These are phyloP conservation scores for Diutina mesorugosa DNA, from an alignment of 1,139 yeast genomes.

Conservation along the genomic window DNA sequence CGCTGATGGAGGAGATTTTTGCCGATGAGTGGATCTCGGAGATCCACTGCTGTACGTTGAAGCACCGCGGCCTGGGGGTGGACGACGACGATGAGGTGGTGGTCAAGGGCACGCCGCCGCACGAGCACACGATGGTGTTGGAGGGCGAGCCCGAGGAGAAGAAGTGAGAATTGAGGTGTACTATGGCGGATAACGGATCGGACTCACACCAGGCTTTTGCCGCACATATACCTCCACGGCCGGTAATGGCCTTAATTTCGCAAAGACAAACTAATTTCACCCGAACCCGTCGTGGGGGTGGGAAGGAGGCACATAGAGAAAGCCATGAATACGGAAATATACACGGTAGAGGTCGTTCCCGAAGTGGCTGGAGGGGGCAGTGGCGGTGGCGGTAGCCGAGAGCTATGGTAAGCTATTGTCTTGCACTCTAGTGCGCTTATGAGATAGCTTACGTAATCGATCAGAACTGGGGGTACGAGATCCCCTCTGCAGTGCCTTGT, in stretches of 20 bases:
- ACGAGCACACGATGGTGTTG: constrained; percentile 27
- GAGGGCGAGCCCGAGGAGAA: constrained; percentile 8
- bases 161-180: neutral
- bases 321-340: neutral
- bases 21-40: constrained; percentile 59
- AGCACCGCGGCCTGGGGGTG: constrained; percentile 7
- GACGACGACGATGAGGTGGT: constrained; percentile 26
- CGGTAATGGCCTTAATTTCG: neutral
- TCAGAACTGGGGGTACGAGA: no score
- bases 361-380: no score
- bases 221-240: neutral
- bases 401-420: no score
- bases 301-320: neutral
- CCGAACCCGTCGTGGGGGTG: neutral
- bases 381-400: no score
- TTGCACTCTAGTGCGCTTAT: no score
- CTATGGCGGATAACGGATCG: no score
- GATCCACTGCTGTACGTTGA: constrained; percentile 37
- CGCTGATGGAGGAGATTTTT: constrained; percentile 54
- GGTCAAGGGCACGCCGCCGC: constrained; percentile 26
- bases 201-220: no score
- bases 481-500: no score
- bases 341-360: neutral
- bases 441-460: no score
- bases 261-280: neutral